phyloP scores from a whole-genome alignment of 2,329 filamentous ascomycete species.

The Pestalotiopsis sp. region DNA sequence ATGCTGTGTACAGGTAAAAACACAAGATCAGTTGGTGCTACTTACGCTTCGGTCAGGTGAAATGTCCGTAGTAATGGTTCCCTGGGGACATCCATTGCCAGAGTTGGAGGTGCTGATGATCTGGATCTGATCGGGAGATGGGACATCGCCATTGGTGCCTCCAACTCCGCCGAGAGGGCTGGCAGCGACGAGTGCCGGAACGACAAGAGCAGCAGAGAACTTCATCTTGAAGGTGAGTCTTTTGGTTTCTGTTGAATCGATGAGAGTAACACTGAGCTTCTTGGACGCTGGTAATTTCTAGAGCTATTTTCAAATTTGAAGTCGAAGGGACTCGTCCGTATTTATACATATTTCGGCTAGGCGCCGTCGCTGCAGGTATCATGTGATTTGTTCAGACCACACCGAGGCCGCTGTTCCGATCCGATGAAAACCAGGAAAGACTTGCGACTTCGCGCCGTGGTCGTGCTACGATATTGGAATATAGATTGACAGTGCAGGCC shows the following conservation, averaged over 20 bases:
- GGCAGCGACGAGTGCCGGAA: conserved; percentile 40
- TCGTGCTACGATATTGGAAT: neutral
- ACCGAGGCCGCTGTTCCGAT: conserved; percentile 20
- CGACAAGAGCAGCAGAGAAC: conserved; percentile 33
- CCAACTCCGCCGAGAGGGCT: conserved; percentile 32
- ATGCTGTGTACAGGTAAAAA: neutral
- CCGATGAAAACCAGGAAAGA: conserved; percentile 14
- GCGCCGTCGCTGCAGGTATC: neutral
- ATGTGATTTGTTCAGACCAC: conserved; percentile 12
- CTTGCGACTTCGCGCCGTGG: conserved; percentile 24
- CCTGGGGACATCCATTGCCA: conserved; percentile 48
- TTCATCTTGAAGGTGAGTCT: conserved; percentile 36
- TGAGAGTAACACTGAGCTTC: neutral
- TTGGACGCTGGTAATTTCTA: neutral
- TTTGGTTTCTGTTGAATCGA: neutral
- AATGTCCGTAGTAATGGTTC: conserved; percentile 44
- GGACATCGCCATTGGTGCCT: conserved; percentile 34
- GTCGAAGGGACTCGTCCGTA: neutral
- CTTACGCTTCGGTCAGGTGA: conserved; percentile 45
- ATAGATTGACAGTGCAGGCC: neutral
- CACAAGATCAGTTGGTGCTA: neutral
- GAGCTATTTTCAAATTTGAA: conserved; percentile 2
- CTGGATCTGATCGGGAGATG: conserved; percentile 44
- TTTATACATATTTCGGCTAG: neutral
- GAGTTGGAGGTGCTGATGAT: conserved; percentile 43